These are phyloP conservation scores for Passalora sequoiae DNA, from an alignment of 2,329 filamentous ascomycete genomes.

Conservation along the genomic window DNA sequence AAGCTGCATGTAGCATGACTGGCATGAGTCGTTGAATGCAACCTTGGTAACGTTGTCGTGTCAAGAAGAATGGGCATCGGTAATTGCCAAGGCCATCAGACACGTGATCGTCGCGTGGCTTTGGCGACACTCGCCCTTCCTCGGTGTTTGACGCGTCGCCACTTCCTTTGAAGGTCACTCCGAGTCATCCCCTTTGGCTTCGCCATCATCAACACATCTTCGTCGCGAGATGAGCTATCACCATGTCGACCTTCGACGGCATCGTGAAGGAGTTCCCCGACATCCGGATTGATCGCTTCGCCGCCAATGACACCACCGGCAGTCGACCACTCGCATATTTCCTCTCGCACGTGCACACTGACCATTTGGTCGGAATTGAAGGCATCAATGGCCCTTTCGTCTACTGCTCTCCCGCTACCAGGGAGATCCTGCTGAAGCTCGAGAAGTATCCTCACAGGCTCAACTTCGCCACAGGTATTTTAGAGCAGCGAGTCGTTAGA, in stretches of 20 bases:
- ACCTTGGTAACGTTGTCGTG: too few species aligned
- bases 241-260: conserved; percentile 77
- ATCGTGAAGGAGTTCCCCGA: conserved; percentile 70
- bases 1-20: too few species aligned
- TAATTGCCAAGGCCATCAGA: too few species aligned
- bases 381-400: conserved; percentile 73
- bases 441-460: conserved; percentile 54
- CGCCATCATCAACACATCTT: too few species aligned
- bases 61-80: too few species aligned
- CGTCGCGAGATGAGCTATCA: conserved; percentile 12
- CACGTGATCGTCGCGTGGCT: too few species aligned
- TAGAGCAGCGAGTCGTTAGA: conserved; percentile 68
- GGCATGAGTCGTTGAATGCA: too few species aligned
- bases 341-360: conserved; percentile 86
- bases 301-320: conserved; percentile 45
- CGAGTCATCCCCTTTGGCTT: too few species aligned
- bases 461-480: conserved; percentile 71
- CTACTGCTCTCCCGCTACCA: conserved; percentile 82
- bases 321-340: conserved; percentile 73
- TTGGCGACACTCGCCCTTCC: too few species aligned
- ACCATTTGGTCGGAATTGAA: conserved; percentile 79
- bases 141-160: too few species aligned
- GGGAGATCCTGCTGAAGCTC: conserved; percentile 65
- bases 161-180: too few species aligned
- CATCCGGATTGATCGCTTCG: conserved; percentile 81